These are phyloP conservation scores for Sporobolus alterniflorus DNA, from an alignment of 202 grass and related monocot genomes.

Conservation along the genomic window DNA sequence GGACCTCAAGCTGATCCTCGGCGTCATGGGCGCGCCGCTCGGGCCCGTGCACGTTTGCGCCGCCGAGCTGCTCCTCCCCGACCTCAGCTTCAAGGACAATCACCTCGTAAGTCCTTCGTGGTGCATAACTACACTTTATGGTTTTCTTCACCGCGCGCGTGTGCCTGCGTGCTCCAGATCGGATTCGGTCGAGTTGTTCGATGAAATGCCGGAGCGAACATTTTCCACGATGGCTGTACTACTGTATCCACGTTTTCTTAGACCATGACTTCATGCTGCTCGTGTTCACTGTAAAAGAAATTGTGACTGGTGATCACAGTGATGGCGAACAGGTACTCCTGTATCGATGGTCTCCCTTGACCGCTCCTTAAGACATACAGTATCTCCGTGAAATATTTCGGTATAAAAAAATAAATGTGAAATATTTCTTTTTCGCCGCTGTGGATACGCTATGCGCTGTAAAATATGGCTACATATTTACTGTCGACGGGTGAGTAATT, in stretches of 20 bases:
- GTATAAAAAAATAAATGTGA: not conserved
- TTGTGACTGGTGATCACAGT: not conserved
- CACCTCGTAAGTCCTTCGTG: slow-evolving; percentile 60
- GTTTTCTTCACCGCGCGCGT: not conserved
- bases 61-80: slow-evolving; percentile 65
- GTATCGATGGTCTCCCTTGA: not conserved
- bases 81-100: slow-evolving; percentile 84
- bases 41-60: slow-evolving; percentile 75
- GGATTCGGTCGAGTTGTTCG: slow-evolving; percentile 27
- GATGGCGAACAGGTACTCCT: not conserved
- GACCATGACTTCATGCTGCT: slow-evolving; percentile 6
- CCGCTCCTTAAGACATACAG: slow-evolving; percentile 26
- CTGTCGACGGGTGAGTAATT: not conserved
- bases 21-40: slow-evolving; percentile 88
- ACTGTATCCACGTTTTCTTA: not conserved
- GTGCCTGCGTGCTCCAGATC: slow-evolving; percentile 16
- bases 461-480: slow-evolving; percentile 32
- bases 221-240: not conserved
- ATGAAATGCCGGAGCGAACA: slow-evolving; percentile 14
- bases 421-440: not conserved
- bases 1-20: slow-evolving; percentile 73
- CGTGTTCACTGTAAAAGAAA: slow-evolving; percentile 38
- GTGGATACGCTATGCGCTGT: not conserved
- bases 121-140: not conserved
- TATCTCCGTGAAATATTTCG: too few relatives aligned